A percentile compares a stretch with the other conserved stretches of the same genome.
Evolutionary conservation across 345 rosid genomes (phyloP).

Genomic region (Populus davidiana): DNA sequence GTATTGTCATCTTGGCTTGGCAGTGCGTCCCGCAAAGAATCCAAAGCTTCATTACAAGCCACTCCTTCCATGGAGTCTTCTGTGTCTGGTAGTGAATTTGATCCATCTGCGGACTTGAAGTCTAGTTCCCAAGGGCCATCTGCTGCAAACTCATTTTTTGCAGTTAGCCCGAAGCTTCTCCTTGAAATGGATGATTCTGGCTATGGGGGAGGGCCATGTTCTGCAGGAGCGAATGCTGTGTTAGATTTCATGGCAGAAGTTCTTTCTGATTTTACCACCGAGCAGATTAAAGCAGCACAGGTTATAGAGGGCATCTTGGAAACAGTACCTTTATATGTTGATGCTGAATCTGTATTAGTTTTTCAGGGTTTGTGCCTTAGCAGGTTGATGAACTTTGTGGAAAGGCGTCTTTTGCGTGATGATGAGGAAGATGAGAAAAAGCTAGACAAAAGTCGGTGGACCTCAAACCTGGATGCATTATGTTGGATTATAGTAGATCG

Average conservation of each 20-base stretch:
- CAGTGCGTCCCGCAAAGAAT: conserved; percentile 54
- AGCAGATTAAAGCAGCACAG: conserved; percentile 85
- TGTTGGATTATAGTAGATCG: conserved; percentile 98
- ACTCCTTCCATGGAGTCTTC: conserved; percentile 69
- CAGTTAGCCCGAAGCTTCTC: conserved; percentile 67
- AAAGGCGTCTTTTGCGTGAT: conserved; percentile 95
- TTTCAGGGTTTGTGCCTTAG: conserved; percentile 95
- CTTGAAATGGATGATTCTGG: conserved; percentile 91
- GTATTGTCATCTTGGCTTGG: conserved; percentile 84
- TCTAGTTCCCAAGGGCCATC: conserved; percentile 55
- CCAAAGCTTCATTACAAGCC: conserved; percentile 42
- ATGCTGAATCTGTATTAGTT: conserved; percentile 80
- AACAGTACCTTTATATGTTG: conserved; percentile 82
- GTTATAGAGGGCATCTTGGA: conserved; percentile 80
- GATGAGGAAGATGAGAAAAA: conserved; percentile 96
- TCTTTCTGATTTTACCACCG: conserved; percentile 83
- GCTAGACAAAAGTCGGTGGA: conserved; percentile 89
- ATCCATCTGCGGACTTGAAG: conserved; percentile 65
- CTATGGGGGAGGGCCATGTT: conserved; percentile 98
- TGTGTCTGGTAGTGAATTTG: conserved; percentile 59
- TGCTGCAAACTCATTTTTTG: conserved; percentile 47
- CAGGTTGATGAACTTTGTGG: conserved; percentile 91
- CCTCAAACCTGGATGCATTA: conserved; percentile 85
- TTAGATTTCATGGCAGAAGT: conserved; percentile 97
- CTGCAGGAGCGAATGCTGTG: conserved; percentile 95